phyloP scores from a whole-genome alignment of 345 rosid genomes.

The Microthlaspi erraticum region DNA sequence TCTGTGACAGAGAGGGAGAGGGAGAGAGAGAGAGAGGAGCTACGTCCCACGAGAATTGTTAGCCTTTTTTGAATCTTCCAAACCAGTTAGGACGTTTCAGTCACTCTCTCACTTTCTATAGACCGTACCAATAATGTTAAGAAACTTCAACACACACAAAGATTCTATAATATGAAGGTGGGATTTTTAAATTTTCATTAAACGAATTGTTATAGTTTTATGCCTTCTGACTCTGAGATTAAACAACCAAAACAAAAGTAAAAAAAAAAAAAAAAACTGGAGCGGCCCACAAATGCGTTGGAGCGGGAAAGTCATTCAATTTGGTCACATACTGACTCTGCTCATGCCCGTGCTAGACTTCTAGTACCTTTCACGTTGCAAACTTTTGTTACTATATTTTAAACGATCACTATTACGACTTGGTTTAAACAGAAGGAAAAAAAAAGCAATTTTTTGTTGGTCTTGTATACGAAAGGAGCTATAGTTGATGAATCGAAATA shows the following conservation, averaged over 20 bases:
- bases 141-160: background rate
- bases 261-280: too few relatives aligned
- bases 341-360: slow-evolving; percentile 25
- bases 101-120: background rate
- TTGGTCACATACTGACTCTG: slow-evolving; percentile 36
- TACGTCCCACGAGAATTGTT: slow-evolving; percentile 33
- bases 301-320: slow-evolving; percentile 47
- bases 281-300: slow-evolving; percentile 24
- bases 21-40: slow-evolving; percentile 16
- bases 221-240: too few relatives aligned
- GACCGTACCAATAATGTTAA: slow-evolving; percentile 9
- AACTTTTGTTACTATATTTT: slow-evolving; percentile 18
- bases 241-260: too few relatives aligned
- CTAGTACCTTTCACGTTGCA: slow-evolving; percentile 6
- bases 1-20: slow-evolving; percentile 11
- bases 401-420: background rate
- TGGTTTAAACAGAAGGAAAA: background rate
- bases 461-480: background rate
- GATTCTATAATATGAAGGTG: background rate
- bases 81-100: slow-evolving; percentile 15
- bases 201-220: slow-evolving; percentile 23
- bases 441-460: background rate
- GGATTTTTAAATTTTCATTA: background rate
- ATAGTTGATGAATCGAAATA: background rate
- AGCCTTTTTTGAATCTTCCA: slow-evolving; percentile 41